Evolutionary conservation across 306 rosid species (phyloP).

Genomic region (Argentina anserina): DNA sequence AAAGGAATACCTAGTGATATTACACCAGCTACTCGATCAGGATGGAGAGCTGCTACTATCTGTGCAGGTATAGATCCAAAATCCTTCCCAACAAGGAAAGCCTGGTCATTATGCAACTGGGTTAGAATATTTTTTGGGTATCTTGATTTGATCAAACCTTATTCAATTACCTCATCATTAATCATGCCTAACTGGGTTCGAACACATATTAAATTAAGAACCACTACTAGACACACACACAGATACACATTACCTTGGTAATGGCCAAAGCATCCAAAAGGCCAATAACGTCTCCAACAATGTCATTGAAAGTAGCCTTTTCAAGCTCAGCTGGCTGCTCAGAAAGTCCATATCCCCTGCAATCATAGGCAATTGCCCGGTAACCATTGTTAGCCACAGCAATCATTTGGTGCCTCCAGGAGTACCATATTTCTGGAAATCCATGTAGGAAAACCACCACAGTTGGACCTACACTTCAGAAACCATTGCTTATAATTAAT

Average conservation of each 20-base stretch:
- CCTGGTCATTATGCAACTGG: constrained; percentile 21
- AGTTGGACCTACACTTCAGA: constrained; percentile 40
- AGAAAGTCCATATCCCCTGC: constrained; percentile 80
- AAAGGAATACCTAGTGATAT: constrained; percentile 52
- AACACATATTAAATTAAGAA: too few species aligned
- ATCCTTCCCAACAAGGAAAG: constrained; percentile 50
- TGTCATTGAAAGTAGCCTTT: constrained; percentile 40
- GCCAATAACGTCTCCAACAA: constrained; percentile 43
- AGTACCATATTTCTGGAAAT: constrained; percentile 80
- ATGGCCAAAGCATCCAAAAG: constrained; percentile 56
- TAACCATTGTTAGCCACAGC: constrained; percentile 59
- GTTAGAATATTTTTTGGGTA: not conserved
- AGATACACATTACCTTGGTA: constrained; percentile 32
- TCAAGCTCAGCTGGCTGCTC: constrained; percentile 51
- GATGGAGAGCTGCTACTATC: constrained; percentile 36
- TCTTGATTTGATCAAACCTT: not conserved
- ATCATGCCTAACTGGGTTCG: not conserved
- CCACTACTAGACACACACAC: not conserved
- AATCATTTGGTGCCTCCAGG: constrained; percentile 77
- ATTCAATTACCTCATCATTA: not conserved
- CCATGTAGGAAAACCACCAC: constrained; percentile 73
- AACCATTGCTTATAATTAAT: not conserved
- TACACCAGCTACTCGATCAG: constrained; percentile 43
- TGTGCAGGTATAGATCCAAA: constrained; percentile 47
- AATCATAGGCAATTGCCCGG: constrained; percentile 61